These are phyloP conservation scores for Penicillium glabrum DNA, from an alignment of 2,329 filamentous ascomycete genomes.

Conservation along the genomic window DNA sequence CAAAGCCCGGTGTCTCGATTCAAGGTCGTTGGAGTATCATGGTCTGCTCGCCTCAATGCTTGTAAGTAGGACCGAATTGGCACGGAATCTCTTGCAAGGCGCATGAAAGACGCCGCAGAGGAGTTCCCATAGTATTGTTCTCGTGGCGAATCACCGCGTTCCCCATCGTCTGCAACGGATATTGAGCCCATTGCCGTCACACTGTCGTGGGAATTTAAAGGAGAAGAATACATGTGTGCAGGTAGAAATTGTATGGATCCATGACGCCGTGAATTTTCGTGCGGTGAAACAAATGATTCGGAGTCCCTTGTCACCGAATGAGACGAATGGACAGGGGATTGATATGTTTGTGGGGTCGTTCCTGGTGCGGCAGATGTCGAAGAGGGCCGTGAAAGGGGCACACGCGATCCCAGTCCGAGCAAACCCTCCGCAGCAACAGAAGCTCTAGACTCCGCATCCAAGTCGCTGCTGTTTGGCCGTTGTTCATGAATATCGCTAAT, in stretches of 20 bases:
- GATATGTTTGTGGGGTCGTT: background rate
- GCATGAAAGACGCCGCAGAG: slow-evolving; percentile 42
- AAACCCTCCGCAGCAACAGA: slow-evolving; percentile 21
- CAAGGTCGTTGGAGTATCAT: slow-evolving; percentile 2
- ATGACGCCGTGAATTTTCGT: background rate
- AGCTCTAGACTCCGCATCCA: slow-evolving; percentile 16
- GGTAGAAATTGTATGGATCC: background rate
- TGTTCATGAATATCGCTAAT: background rate
- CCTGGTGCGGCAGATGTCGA: background rate
- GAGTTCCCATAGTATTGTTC: slow-evolving; percentile 43
- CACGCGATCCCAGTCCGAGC: slow-evolving; percentile 14
- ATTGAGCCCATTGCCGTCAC: slow-evolving; percentile 43
- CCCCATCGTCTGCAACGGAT: slow-evolving; percentile 30
- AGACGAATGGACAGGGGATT: background rate
- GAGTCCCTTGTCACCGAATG: background rate
- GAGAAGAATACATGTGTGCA: slow-evolving; percentile 9
- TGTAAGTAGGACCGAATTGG: slow-evolving; percentile 15
- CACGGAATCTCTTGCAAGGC: slow-evolving; percentile 36
- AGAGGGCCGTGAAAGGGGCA: background rate
- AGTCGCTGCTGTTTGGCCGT: background rate
- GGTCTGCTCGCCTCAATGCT: slow-evolving; percentile 8
- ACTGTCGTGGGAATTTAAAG: slow-evolving; percentile 20
- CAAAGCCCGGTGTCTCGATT: slow-evolving; percentile 9
- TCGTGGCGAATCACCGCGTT: slow-evolving; percentile 14
- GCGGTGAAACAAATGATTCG: background rate